Base-by-base conservation (phyloP, 2,329 filamentous ascomycete genomes). In the Mariannaea elegans region DNA sequence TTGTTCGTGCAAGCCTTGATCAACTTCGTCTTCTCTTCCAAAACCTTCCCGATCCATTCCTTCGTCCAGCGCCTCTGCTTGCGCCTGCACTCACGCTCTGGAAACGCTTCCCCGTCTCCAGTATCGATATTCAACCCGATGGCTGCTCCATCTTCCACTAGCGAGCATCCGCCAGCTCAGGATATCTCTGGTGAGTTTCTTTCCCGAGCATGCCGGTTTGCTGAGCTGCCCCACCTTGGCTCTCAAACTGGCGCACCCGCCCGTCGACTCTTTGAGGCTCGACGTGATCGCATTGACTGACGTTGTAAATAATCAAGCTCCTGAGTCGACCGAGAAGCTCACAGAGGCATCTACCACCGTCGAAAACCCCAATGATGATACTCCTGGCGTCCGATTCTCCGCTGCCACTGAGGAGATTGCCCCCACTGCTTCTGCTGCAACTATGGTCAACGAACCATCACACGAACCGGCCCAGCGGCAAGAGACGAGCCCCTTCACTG, bases 351-450 rank as follows among this genome's bases (percentile, higher is more conserved):
- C 60, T 16, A 60, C 19, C 16, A 27, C 41, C 9, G 59, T 62
- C 18, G 54, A 65, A n/a, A 41, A 61, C 16, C 16, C 21, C 9
- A 44, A 49, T 10, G 60, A 64, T 23, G 66, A 66, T 59, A 72
- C 73, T 55, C 80, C 81, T 56, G 81, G 85, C 59, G 90, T 93
- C 54, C 89, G 90, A 59, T 94, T 93, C 75, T 88, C 89, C 54
- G 87, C 90, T 24, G 82, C 85, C 63, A 86, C 89, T 61, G 82
- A 93, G 72, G 89, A 93, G 75, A 92, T 93, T 68, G 71, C 73
- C 13, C 76, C 77, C 13, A 56, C 62, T 31, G 80, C 85, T 59
- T 84, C 87, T 6, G 71, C 75, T 49, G 70, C 74, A 62, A 61
- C 53, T 54, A 61, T 56, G 62, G 62, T 47, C 66, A 71, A 67